These are phyloP conservation scores for Sindora glabra DNA, from an alignment of 306 rosid species.

Conservation along the genomic window DNA sequence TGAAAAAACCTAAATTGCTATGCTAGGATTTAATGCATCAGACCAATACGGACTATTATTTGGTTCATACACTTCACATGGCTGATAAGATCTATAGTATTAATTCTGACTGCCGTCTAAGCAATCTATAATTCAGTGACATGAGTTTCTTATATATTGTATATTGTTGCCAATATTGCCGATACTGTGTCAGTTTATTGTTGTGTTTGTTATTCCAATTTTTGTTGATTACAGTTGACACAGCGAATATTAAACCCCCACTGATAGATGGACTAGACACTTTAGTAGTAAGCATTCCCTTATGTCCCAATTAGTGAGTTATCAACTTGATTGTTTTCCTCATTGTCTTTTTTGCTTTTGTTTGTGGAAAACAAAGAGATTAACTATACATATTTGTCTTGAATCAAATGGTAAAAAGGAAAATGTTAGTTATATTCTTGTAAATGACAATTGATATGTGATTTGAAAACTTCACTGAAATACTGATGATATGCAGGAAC, in stretches of 20 bases:
- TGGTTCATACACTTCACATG: no score
- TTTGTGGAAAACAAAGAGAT: conserved; percentile 45
- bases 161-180: neutral
- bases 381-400: conserved; percentile 12
- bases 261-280: conserved; percentile 62
- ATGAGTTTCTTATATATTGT: neutral
- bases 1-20: no score
- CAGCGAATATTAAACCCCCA: conserved; percentile 67
- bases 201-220: neutral
- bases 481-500: conserved; percentile 24
- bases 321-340: neutral
- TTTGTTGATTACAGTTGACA: conserved; percentile 34
- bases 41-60: no score
- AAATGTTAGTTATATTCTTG: neutral
- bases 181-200: neutral
- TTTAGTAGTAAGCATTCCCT: conserved; percentile 46
- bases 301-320: neutral
- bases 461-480: conserved; percentile 2
- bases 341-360: neutral
- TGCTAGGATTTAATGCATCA: no score
- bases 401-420: conserved; percentile 48
- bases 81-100: neutral
- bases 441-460: neutral
- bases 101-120: neutral
- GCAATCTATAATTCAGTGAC: no score